Evolutionary conservation across 805 yeast genomes (phyloP).

Genomic region (Candida nonsorbophila): DNA sequence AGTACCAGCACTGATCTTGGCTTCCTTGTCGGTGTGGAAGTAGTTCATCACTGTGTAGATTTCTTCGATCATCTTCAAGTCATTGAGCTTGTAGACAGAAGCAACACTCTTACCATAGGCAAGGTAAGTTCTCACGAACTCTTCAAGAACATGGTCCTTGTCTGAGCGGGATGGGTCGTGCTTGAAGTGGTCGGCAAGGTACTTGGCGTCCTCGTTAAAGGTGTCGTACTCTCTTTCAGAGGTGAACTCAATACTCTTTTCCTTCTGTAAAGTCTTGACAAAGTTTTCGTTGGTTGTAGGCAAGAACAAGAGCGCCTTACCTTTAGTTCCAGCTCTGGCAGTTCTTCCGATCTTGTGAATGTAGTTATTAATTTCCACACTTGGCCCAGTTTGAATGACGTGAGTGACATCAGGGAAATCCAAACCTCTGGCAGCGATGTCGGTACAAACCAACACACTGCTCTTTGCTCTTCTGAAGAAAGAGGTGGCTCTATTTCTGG

Average conservation of each 20-base stretch:
- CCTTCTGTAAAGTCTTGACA: slow-evolving; percentile 39
- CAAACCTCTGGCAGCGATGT: slow-evolving; percentile 95
- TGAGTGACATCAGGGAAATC: slow-evolving; percentile 86
- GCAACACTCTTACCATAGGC: too few species aligned
- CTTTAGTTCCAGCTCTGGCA: slow-evolving; percentile 83
- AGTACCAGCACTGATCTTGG: slow-evolving; percentile 3
- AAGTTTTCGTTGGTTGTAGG: slow-evolving; percentile 55
- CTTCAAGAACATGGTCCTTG: slow-evolving; percentile 16
- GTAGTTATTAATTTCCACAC: slow-evolving; percentile 69
- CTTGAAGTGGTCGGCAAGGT: slow-evolving; percentile 7
- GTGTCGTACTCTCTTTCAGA: slow-evolving; percentile 36
- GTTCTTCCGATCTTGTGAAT: slow-evolving; percentile 95
- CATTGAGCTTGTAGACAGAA: slow-evolving; percentile 1
- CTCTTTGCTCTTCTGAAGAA: slow-evolving; percentile 41
- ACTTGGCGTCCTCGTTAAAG: slow-evolving; percentile 26
- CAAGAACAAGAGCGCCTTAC: slow-evolving; percentile 61
- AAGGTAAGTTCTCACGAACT: slow-evolving; percentile 19
- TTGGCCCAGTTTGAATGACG: slow-evolving; percentile 80
- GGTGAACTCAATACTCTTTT: slow-evolving; percentile 52
- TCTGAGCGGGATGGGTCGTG: slow-evolving; percentile 11
- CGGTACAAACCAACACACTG: slow-evolving; percentile 76
- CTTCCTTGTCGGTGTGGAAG: too few species aligned
- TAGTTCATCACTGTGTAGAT: background rate
- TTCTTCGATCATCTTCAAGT: background rate
- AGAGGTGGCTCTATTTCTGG: slow-evolving; percentile 57